phyloP scores from a whole-genome alignment of 805 yeast species.

The Myxozyma neglecta region DNA sequence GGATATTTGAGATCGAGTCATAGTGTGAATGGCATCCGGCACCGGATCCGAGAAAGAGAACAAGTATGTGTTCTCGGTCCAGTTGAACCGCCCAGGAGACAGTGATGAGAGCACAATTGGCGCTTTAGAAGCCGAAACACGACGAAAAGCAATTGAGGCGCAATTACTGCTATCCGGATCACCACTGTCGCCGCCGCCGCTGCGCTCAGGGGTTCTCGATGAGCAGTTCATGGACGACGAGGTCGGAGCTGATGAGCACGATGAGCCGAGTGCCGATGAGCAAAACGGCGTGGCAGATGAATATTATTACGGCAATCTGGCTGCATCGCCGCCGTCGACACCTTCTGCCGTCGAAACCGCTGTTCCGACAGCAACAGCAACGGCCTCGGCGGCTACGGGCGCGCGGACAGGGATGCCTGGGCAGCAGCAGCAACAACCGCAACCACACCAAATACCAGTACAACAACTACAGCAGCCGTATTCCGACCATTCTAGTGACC shows the following conservation, averaged over 20 bases:
- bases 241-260: background rate
- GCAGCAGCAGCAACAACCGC: background rate
- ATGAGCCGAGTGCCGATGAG: background rate
- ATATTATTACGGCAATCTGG: background rate
- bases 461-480: background rate
- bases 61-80: conserved; percentile 13
- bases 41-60: background rate
- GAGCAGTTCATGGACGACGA: background rate
- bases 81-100: conserved; percentile 23
- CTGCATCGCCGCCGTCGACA: conserved; percentile 29
- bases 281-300: background rate
- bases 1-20: background rate
- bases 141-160: conserved; percentile 22
- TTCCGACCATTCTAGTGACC: conserved; percentile 6
- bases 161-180: conserved; percentile 26
- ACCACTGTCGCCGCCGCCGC: conserved; percentile 29
- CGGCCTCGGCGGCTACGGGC: background rate
- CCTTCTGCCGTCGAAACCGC: background rate
- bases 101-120: conserved; percentile 3
- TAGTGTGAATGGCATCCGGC: background rate
- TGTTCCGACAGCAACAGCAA: background rate
- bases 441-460: background rate
- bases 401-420: background rate
- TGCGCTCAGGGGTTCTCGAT: conserved; percentile 15
- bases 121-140: conserved; percentile 10